Evolutionary conservation across 129 eudicot genomes (phyloP), one percentile per base, ranked within the genome.

Genomic region (Escallonia rubra): DNA sequence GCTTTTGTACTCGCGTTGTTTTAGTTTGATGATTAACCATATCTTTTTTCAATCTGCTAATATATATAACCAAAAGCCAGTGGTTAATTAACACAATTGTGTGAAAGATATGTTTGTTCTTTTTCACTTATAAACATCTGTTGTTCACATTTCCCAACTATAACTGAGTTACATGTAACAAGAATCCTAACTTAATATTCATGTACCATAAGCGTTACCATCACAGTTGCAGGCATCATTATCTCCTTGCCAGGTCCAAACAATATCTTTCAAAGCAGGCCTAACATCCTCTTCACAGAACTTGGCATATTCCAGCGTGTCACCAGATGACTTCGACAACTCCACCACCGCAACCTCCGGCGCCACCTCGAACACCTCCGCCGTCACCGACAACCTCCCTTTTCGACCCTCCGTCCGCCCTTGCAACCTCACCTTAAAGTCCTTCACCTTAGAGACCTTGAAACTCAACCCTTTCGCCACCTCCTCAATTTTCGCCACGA

Each of bases 251-350:
- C 70, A 78, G 59, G 67, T 62, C 82, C 82, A 78, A 60, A 78
- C 75, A 57, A 73, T 79, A 48, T 79, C 83, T 62, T 68, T 63
- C 42, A 79, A 79, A 12, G 72, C 67, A 3, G 83, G 83, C 46
- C 79, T 79, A 34, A 79, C 57, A 34, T 44, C 72, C 56, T 79
- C 72, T n/a, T 79, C 50, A 34, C 68, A 9, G 5, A 79, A 12
- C 59, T 73, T 57, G 68, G 68, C 47, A 45, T 73, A 79, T 45
- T 79, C 83, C 76, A 68, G 6, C 6, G 76, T 69, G 57, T 79
- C 83, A 5, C 83, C 83, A 34, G 46, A 41, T 2, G 67, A 67
- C 46, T 74, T 74, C 61, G 57, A 69, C 69, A 79, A 42, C 60
- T 79, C 84, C 40, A 79, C 77, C 73, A 79, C 40, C 12, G 70